A percentile compares a stretch with the other conserved stretches of the same genome.
phyloP scores from a whole-genome alignment of 225 moss, liverwort and hornwort genomes.

The Lunularia cruciata region DNA sequence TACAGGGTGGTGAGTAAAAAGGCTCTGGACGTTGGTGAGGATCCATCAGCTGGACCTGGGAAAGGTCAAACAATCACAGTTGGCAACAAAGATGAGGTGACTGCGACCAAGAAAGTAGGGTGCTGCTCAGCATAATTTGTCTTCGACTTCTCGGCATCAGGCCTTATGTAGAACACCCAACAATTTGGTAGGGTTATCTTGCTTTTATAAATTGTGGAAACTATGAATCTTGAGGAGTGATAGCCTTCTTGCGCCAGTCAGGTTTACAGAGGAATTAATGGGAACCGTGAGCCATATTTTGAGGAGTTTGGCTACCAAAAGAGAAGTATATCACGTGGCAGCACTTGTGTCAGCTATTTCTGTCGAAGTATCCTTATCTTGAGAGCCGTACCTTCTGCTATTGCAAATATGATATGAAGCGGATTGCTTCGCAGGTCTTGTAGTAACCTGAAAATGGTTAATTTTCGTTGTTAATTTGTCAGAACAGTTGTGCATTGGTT shows the following conservation, averaged over 20 bases:
- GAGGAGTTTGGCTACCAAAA: conserved; percentile 17
- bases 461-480: conserved; percentile 14
- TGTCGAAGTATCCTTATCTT: conserved; percentile 25
- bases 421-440: conserved; percentile 13
- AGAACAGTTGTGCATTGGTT: conserved; percentile 15
- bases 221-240: conserved; percentile 22
- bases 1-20: conserved; percentile 88
- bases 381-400: conserved; percentile 23
- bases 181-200: conserved; percentile 16
- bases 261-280: conserved; percentile 17
- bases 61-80: conserved; percentile 68
- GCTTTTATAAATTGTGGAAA: conserved; percentile 25
- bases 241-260: conserved; percentile 17
- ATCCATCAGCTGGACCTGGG: conserved; percentile 66
- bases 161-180: conserved; percentile 4
- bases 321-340: conserved; percentile 23
- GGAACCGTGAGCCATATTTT: conserved; percentile 14
- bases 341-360: conserved; percentile 19
- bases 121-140: conserved; percentile 43
- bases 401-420: conserved; percentile 18
- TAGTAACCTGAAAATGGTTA: conserved; percentile 19
- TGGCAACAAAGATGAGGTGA: conserved; percentile 42
- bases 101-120: conserved; percentile 48
- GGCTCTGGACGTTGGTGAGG: conserved; percentile 76
- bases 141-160: conserved; percentile 6